These are phyloP conservation scores for Carex kokanica DNA, from an alignment of 176 grass and related monocot genomes.

Conservation along the genomic window DNA sequence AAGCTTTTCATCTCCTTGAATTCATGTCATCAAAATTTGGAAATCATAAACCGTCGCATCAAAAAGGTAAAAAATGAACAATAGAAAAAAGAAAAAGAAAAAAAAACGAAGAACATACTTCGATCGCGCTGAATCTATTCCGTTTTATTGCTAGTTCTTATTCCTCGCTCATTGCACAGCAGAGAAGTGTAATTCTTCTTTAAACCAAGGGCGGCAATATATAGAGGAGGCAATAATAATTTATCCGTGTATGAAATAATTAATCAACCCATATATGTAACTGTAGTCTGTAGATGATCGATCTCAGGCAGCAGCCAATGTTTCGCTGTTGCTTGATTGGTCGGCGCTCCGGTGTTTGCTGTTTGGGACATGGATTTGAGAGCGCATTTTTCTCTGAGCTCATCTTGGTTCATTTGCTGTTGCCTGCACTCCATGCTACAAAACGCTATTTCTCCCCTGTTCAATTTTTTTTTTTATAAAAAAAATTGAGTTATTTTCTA, in stretches of 20 bases:
- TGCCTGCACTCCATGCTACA: constrained; percentile 81
- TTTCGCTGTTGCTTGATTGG: constrained; percentile 41
- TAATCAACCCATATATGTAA: neutral
- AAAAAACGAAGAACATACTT: neutral
- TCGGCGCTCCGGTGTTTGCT: constrained; percentile 38
- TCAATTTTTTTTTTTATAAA: neutral
- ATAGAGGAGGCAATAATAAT: neutral
- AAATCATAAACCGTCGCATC: neutral
- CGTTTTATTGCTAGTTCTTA: neutral
- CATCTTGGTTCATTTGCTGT: constrained; percentile 74
- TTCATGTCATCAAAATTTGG: constrained; percentile 26
- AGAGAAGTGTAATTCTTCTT: neutral
- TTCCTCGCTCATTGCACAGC: neutral
- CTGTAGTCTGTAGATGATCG: neutral
- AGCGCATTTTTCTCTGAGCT: constrained; percentile 61
- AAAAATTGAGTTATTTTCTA: constrained; percentile 1
- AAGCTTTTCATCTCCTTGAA: neutral
- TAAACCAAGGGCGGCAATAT: neutral
- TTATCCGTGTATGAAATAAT: neutral
- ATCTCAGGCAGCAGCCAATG: constrained; percentile 51
- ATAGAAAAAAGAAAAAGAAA: neutral
- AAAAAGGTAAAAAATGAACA: neutral
- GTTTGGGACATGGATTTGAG: constrained; percentile 32
- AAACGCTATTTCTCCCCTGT: constrained; percentile 83
- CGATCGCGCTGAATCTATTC: neutral